A percentile compares a stretch with the other conserved stretches of the same genome.
Conservation (phyloP, 305 asterid species). For the Plantago rigida region DNA sequence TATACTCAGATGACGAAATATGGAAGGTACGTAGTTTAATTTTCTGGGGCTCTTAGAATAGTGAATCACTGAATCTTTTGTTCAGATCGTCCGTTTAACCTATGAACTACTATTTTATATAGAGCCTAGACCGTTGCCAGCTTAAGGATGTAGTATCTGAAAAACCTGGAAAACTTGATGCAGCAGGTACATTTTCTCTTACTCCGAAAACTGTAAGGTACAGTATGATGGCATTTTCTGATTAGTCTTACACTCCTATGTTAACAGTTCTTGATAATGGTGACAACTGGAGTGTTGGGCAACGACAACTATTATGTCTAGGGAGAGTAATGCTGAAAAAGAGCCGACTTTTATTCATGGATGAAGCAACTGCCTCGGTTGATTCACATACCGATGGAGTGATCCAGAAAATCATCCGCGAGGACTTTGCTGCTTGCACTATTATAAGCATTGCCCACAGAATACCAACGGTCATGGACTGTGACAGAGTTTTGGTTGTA, state of each 20-base stretch:
- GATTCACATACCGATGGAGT: conserved; percentile 87
- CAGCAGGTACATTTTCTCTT: conserved; percentile 41
- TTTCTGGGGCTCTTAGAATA: too few relatives aligned
- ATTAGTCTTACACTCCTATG: not conserved
- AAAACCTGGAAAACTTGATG: conserved; percentile 75
- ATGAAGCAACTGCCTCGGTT: conserved; percentile 93
- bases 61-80: not conserved
- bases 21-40: conserved; percentile 56
- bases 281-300: conserved; percentile 98
- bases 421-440: conserved; percentile 77
- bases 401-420: conserved; percentile 83
- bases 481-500: conserved; percentile 74
- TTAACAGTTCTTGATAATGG: conserved; percentile 67
- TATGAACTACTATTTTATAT: conserved; percentile 17
- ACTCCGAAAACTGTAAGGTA: not conserved
- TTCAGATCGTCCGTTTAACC: conserved; percentile 4
- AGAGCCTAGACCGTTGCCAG: conserved; percentile 94
- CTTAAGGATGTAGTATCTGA: conserved; percentile 80
- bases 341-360: conserved; percentile 78
- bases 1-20: conserved; percentile 69
- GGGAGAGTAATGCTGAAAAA: conserved; percentile 89
- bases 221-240: not conserved
- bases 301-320: conserved; percentile 85
- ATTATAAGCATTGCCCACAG: conserved; percentile 97
- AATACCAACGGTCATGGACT: conserved; percentile 95